A percentile compares a stretch with the other conserved stretches of the same genome.
Conservation (phyloP, 1,284 basidiomycete species). For the Naganishia cerealis region DNA sequence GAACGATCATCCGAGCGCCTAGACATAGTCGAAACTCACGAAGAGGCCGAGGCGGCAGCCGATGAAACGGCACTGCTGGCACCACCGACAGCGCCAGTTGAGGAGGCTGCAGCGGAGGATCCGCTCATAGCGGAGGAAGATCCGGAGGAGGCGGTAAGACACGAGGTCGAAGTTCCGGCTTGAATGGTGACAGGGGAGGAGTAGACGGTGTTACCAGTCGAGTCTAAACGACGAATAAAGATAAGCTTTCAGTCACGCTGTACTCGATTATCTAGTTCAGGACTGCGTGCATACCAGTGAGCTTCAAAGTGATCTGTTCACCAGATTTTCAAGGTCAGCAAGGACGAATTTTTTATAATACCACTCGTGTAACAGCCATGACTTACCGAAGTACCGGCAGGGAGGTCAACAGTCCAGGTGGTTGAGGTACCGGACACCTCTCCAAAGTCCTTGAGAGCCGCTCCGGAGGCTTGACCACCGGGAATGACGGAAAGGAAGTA, state of each 20-base stretch:
- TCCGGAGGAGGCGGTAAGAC: constrained; percentile 37
- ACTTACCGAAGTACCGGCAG: constrained; percentile 54
- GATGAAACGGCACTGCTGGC: constrained; percentile 17
- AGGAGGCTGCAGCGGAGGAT: constrained; percentile 5
- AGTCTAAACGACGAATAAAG: constrained; percentile 59
- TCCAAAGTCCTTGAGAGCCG: constrained; percentile 57
- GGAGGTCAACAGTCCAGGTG: constrained; percentile 67
- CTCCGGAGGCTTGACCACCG: constrained; percentile 63
- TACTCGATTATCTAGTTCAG: constrained; percentile 48
- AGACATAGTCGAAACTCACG: constrained; percentile 5
- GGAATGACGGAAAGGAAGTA: constrained; percentile 69
- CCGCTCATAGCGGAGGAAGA: constrained; percentile 26
- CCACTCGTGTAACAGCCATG: constrained; percentile 35
- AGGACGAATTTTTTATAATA: neutral
- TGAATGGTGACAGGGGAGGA: constrained; percentile 61
- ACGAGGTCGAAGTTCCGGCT: constrained; percentile 52
- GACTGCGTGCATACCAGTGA: neutral
- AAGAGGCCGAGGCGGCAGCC: constrained; percentile 34
- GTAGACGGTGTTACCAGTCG: constrained; percentile 61
- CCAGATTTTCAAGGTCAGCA: constrained; percentile 2
- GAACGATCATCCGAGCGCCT: neutral
- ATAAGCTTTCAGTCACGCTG: constrained; percentile 47
- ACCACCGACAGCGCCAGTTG: neutral
- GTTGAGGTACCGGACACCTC: constrained; percentile 51
- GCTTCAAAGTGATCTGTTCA: constrained; percentile 2